Percentiles rank a stretch among this genome's conserved stretches.
Conservation (phyloP, 2,329 filamentous ascomycete species). For the Diaporthe batatas region DNA sequence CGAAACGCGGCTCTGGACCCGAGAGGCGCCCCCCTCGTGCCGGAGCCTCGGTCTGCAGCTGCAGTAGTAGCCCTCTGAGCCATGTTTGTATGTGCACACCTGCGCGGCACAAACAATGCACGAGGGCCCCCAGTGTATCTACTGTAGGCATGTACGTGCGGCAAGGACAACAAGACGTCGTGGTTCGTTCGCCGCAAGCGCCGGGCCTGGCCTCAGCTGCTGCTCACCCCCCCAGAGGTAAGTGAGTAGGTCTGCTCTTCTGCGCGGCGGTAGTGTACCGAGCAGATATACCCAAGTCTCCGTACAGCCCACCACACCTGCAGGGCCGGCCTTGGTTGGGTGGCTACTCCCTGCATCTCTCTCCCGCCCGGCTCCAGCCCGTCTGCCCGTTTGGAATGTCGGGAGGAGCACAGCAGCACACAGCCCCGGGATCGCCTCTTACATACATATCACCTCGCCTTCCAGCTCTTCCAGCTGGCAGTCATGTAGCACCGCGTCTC, state of each 20-base stretch:
- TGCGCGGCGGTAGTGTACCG: neutral
- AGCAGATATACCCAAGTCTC: too few species aligned
- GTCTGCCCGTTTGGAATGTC: slow-evolving; percentile 14
- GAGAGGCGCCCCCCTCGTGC: slow-evolving; percentile 17
- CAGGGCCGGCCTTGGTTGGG: slow-evolving; percentile 7
- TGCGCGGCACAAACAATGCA: too few species aligned
- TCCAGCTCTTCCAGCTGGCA: slow-evolving; percentile 32
- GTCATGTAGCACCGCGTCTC: slow-evolving; percentile 28
- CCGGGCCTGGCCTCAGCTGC: slow-evolving; percentile 3
- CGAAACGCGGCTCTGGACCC: slow-evolving; percentile 36
- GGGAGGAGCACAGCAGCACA: slow-evolving; percentile 36
- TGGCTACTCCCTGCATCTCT: slow-evolving; percentile 22
- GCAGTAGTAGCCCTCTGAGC: slow-evolving; percentile 1
- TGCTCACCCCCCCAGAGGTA: neutral
- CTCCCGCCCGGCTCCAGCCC: slow-evolving; percentile 24
- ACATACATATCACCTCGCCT: slow-evolving; percentile 32
- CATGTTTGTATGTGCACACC: too few species aligned
- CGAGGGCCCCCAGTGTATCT: neutral
- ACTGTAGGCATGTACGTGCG: too few species aligned
- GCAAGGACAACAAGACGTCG: slow-evolving; percentile 4
- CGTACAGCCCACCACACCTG: slow-evolving; percentile 18
- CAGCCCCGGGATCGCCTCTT: slow-evolving; percentile 37
- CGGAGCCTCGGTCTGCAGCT: slow-evolving; percentile 26
- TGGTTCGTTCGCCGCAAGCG: slow-evolving; percentile 6
- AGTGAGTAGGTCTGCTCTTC: neutral